A percentile compares a stretch with the other conserved stretches of the same genome.
These are phyloP conservation scores for Coniella vitis DNA, from an alignment of 2,329 filamentous ascomycete species.

Conservation along the genomic window DNA sequence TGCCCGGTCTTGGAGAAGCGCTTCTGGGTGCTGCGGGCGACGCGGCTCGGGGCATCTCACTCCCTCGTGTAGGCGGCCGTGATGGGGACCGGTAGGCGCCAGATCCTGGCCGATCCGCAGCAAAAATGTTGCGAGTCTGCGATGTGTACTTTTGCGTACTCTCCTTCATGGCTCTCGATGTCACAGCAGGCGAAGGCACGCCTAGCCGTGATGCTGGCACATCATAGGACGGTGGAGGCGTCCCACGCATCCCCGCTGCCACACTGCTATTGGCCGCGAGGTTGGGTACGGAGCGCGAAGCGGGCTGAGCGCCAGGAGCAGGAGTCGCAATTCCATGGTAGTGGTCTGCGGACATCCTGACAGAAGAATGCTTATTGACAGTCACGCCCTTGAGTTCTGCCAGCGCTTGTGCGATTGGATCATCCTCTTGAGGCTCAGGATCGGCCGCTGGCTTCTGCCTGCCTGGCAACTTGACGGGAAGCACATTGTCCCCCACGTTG, in stretches of 20 bases:
- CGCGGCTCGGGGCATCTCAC: constrained; percentile 50
- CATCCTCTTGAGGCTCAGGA: constrained; percentile 53
- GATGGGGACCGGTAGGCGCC: constrained; percentile 37
- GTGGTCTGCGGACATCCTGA: constrained; percentile 87
- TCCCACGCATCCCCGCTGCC: constrained; percentile 58
- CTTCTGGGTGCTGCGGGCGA: constrained; percentile 65
- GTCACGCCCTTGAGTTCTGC: constrained; percentile 84
- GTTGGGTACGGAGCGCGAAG: constrained; percentile 35
- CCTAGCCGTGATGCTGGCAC: constrained; percentile 71
- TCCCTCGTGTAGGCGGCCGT: constrained; percentile 52
- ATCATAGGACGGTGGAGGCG: constrained; percentile 84
- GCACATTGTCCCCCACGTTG: constrained; percentile 93
- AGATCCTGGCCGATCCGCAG: constrained; percentile 29
- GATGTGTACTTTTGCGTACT: constrained; percentile 82
- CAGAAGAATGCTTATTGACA: constrained; percentile 68
- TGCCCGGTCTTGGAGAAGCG: constrained; percentile 54
- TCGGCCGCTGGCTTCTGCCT: constrained; percentile 39
- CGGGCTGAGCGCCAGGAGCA: constrained; percentile 44
- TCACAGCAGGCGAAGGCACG: constrained; percentile 85
- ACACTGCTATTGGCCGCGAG: constrained; percentile 34
- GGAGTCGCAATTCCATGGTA: constrained; percentile 93
- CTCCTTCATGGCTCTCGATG: constrained; percentile 91
- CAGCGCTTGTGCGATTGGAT: constrained; percentile 87
- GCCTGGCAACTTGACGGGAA: constrained; percentile 80
- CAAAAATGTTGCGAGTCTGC: constrained; percentile 75